Conservation (phyloP, 768 basidiomycete species). For the Tulasnella sp. region DNA sequence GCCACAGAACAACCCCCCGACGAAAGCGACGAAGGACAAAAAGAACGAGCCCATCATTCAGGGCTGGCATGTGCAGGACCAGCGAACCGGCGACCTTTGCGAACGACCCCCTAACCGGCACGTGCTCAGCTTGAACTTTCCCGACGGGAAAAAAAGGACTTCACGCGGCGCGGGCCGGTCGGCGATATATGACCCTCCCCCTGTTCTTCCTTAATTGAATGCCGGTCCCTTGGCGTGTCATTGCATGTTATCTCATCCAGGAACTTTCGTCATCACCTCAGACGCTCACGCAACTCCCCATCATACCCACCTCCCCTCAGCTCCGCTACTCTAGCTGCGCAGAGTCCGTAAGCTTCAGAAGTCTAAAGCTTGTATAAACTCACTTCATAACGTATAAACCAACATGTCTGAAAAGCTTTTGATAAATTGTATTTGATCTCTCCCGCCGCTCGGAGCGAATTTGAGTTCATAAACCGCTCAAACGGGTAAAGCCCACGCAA, state of each 20-base stretch:
- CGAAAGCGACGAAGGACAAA: no score
- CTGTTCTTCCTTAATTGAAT: conserved; percentile 3
- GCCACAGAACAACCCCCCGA: not conserved
- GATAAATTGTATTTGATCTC: not conserved
- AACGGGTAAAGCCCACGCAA: not conserved
- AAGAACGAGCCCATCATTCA: not conserved
- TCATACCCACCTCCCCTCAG: not conserved
- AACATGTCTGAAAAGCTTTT: not conserved
- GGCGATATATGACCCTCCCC: not conserved
- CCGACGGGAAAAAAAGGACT: not conserved
- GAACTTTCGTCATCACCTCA: conserved; percentile 16
- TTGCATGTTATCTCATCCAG: not conserved
- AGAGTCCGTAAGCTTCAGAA: no score
- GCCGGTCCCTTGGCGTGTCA: conserved; percentile 10
- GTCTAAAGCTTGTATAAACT: no score
- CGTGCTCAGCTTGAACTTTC: not conserved
- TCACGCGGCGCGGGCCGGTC: conserved; percentile 6
- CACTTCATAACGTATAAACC: not conserved
- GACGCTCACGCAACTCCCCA: not conserved
- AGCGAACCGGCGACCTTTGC: not conserved
- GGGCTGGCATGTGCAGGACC: not conserved
- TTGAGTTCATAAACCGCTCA: not conserved
- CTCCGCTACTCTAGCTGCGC: no score
- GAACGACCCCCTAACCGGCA: not conserved
- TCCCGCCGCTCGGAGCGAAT: no score